Percentiles rank a stretch among this genome's conserved stretches.
phyloP scores from a whole-genome alignment of 2,329 filamentous ascomycete species.

The Ascochyta pisi region DNA sequence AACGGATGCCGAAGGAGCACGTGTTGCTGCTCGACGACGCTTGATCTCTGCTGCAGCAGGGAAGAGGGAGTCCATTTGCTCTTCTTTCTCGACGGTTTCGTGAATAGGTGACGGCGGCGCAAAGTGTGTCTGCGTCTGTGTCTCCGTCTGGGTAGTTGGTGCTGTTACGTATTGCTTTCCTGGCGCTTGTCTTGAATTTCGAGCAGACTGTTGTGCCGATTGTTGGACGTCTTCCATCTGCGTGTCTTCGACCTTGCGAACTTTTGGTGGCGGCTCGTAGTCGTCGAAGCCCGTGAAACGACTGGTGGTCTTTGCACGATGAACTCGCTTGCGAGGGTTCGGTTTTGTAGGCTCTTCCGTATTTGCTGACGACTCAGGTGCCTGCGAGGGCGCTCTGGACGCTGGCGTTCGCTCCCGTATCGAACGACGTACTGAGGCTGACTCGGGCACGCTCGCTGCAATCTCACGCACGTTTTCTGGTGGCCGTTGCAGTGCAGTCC shows the following conservation, averaged over 20 bases:
- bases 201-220: constrained; percentile 13
- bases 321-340: constrained; percentile 40
- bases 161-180: constrained; percentile 22
- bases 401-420: constrained; percentile 25
- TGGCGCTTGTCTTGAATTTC: constrained; percentile 14
- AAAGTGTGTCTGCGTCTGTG: constrained; percentile 29
- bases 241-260: constrained; percentile 36
- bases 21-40: constrained; percentile 63
- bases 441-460: constrained; percentile 26
- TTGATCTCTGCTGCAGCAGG: constrained; percentile 81
- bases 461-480: constrained; percentile 55
- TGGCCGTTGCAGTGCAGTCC: constrained; percentile 72
- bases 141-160: constrained; percentile 27
- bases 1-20: constrained; percentile 35
- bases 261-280: constrained; percentile 47
- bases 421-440: constrained; percentile 19
- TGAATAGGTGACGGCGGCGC: constrained; percentile 44
- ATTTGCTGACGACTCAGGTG: constrained; percentile 22
- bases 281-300: constrained; percentile 80
- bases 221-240: constrained; percentile 38
- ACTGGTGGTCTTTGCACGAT: constrained; percentile 48
- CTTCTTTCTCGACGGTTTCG: constrained; percentile 50
- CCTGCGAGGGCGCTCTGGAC: constrained; percentile 27
- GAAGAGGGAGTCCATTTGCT: constrained; percentile 74
- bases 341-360: constrained; percentile 30